Conservation (phyloP, 371 early-diverging fungal species). For the Aphelidium insulamus region DNA sequence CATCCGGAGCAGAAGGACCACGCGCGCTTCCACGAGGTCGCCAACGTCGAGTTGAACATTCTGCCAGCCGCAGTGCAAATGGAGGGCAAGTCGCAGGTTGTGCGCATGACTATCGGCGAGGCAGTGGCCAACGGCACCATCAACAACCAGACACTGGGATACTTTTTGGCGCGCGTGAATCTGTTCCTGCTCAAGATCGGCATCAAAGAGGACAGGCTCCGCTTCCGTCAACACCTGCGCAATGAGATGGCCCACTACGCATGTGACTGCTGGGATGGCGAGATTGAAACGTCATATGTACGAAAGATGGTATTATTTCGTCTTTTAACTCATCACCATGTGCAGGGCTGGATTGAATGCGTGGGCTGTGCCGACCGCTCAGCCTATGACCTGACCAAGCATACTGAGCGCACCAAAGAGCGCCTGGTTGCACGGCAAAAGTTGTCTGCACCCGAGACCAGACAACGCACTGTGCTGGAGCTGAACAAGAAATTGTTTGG, state of each 20-base stretch:
- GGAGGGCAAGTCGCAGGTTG: slow-evolving; percentile 40
- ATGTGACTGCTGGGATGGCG: slow-evolving; percentile 97
- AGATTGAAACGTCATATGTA: slow-evolving; percentile 65
- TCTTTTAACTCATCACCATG: slow-evolving; percentile 1
- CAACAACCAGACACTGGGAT: slow-evolving; percentile 95
- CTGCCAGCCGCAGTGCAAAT: slow-evolving; percentile 59
- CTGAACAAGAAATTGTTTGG: slow-evolving; percentile 87
- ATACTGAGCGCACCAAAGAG: slow-evolving; percentile 72
- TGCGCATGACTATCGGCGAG: slow-evolving; percentile 67
- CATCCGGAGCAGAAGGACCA: slow-evolving; percentile 88
- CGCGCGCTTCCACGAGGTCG: slow-evolving; percentile 68
- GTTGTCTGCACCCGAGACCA: slow-evolving; percentile 58
- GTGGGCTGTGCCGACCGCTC: slow-evolving; percentile 99
- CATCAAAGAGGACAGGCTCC: slow-evolving; percentile 61
- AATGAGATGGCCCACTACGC: slow-evolving; percentile 99
- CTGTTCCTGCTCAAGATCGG: slow-evolving; percentile 87
- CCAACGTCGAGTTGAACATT: slow-evolving; percentile 45
- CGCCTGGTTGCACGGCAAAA: slow-evolving; percentile 81
- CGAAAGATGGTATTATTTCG: slow-evolving; percentile 5
- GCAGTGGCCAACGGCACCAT: slow-evolving; percentile 48
- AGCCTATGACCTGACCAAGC: slow-evolving; percentile 92
- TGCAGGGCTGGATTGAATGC: slow-evolving; percentile 98
- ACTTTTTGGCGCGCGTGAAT: slow-evolving; percentile 92
- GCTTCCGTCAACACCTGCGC: slow-evolving; percentile 97
- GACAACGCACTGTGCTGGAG: slow-evolving; percentile 54